These are phyloP conservation scores for Rosa hybrid DNA, from an alignment of 331 rosid species.

Conservation along the genomic window DNA sequence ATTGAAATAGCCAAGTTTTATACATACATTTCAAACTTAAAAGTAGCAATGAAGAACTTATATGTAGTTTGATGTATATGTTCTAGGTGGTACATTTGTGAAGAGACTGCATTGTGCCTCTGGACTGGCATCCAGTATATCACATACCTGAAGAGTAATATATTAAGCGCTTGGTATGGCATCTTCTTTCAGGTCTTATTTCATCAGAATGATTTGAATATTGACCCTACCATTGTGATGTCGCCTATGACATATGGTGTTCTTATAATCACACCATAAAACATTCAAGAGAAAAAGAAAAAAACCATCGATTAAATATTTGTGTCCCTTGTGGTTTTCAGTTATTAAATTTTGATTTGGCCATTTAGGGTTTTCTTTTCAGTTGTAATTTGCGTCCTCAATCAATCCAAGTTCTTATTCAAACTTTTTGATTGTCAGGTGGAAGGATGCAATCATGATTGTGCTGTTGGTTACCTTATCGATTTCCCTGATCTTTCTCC, in stretches of 20 bases:
- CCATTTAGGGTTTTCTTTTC: conserved; percentile 7
- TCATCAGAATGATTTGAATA: neutral
- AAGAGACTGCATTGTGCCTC: conserved; percentile 85
- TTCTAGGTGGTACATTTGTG: conserved; percentile 91
- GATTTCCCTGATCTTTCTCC: conserved; percentile 62
- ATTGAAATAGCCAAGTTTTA: neutral
- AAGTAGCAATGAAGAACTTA: conserved; percentile 18
- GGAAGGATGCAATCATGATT: conserved; percentile 83
- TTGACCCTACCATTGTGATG: neutral
- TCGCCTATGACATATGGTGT: neutral
- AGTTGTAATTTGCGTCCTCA: neutral
- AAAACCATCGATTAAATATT: neutral
- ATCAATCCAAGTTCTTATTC: conserved; percentile 30
- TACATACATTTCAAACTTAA: conserved; percentile 15
- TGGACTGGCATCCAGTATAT: conserved; percentile 87
- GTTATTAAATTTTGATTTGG: neutral
- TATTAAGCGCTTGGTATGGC: conserved; percentile 72
- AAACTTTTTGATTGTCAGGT: conserved; percentile 61
- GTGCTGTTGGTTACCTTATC: conserved; percentile 60
- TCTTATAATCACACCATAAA: neutral
- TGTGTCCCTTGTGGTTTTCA: conserved; percentile 4
- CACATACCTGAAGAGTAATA: conserved; percentile 67
- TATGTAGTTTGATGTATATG: conserved; percentile 29
- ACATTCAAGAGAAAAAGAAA: neutral
- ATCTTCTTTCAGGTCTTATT: conserved; percentile 27